Evolutionary conservation across 139 green algal genomes (phyloP), one percentile per base, ranked within the genome.

Genomic region (Ostreobium quekettii): DNA sequence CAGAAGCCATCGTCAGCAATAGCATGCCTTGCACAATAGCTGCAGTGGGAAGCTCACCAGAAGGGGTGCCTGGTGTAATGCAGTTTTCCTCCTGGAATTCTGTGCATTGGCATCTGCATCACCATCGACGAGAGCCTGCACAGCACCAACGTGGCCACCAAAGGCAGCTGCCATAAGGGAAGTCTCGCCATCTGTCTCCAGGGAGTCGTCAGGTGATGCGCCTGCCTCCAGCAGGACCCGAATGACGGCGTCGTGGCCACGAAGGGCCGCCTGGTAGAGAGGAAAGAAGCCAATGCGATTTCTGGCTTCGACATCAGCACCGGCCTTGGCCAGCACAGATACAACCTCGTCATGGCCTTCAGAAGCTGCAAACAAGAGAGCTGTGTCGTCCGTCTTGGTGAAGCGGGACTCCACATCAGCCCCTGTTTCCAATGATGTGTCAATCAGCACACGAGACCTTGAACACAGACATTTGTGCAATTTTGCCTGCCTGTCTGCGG

Each of bases 261-360:
- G 49, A 2, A 36, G 3, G 1, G 61, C 70, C 22, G 70, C 70
- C 33, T 64, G 70, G 49, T 75, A 64, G 11, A 75, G 46, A 1
- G 61, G 47, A 1, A 37, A 36, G 60, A 63, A 75, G 11, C 70
- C 70, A 19, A 26, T 19, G 19, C 42, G 42, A 53, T 53, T 53
- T 53, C 15, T 53, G 11, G 42, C 42, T 26, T 53, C 42, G 15
- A 53, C 42, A 19, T 53, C 42, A 26, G 42, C 42, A 26, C 42
- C 42, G 11, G 42, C 42, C 42, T 53, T 53, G 42, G 19, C 19
- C 42, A 53, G 42, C 11, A 19, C 42, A 26, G 42, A 11, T 11
- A 19, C 42, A 19, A 53, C 42, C 15, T 53, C 42, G 19, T 53
- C 15, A 19, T 53, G 42, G 42, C 42, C 42, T 53, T 53, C 15